These are phyloP conservation scores for Lichtheimia hyalospora DNA, from an alignment of 371 early-diverging fungal genomes.

Conservation along the genomic window DNA sequence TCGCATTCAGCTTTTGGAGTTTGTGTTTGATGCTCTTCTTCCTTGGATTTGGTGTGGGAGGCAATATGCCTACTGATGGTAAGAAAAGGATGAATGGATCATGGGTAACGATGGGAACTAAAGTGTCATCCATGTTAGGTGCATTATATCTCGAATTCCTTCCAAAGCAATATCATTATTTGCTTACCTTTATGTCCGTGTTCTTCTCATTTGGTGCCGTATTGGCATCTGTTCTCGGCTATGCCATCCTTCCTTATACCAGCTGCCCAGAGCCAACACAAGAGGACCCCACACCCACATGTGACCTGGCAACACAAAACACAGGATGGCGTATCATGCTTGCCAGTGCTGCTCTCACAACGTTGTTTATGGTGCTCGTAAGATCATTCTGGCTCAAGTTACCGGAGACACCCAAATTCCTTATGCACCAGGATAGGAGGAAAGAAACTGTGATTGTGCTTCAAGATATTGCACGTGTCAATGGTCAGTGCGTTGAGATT, in stretches of 20 bases:
- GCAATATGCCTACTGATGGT: constrained; percentile 90
- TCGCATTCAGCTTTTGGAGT: constrained; percentile 62
- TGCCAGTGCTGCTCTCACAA: constrained; percentile 53
- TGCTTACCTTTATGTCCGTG: constrained; percentile 81
- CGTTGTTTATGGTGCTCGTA: constrained; percentile 68
- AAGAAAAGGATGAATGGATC: neutral
- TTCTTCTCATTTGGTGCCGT: constrained; percentile 87
- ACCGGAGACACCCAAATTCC: constrained; percentile 81
- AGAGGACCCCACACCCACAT: constrained; percentile 28
- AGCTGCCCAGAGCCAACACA: constrained; percentile 61
- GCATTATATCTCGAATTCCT: constrained; percentile 84
- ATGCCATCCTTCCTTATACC: constrained; percentile 60
- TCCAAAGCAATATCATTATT: constrained; percentile 74
- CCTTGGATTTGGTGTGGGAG: constrained; percentile 85
- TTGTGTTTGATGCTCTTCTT: constrained; percentile 67
- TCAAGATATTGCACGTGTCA: constrained; percentile 71
- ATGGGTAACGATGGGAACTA: neutral
- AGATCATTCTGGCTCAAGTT: constrained; percentile 67
- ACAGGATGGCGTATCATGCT: constrained; percentile 81
- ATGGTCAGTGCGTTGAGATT: constrained; percentile 50
- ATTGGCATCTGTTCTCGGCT: constrained; percentile 68
- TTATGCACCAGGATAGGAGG: constrained; percentile 64
- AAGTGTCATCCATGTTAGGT: constrained; percentile 39
- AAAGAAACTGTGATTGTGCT: constrained; percentile 77
- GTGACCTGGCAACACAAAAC: constrained; percentile 60